These are phyloP conservation scores for Malus hybrid DNA, from an alignment of 331 rosid species.

Conservation along the genomic window DNA sequence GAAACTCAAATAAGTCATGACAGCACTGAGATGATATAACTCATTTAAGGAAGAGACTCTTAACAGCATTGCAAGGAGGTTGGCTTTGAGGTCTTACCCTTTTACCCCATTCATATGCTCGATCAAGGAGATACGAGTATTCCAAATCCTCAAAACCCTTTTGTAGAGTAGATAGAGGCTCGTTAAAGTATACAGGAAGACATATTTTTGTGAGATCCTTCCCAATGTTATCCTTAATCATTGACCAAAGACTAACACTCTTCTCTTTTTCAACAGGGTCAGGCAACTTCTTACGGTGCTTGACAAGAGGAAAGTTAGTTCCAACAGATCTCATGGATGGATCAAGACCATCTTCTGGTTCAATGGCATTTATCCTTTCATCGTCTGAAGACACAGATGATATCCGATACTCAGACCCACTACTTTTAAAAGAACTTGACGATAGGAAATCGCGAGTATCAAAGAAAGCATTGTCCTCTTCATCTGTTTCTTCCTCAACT, in stretches of 20 bases:
- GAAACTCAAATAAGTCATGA: conserved; percentile 2
- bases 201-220: conserved; percentile 95
- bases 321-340: conserved; percentile 57
- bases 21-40: background rate
- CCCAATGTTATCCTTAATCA: conserved; percentile 96
- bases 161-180: conserved; percentile 92
- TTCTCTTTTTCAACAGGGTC: conserved; percentile 93
- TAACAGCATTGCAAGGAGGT: background rate
- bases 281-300: conserved; percentile 92
- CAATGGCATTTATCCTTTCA: conserved; percentile 47
- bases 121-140: conserved; percentile 83
- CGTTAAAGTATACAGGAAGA: conserved; percentile 95
- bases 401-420: conserved; percentile 67
- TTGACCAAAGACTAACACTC: conserved; percentile 97
- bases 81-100: conserved; percentile 42
- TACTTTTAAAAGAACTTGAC: conserved; percentile 86
- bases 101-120: conserved; percentile 94
- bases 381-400: conserved; percentile 89
- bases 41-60: background rate
- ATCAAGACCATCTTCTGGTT: conserved; percentile 71
- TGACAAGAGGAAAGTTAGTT: conserved; percentile 46
- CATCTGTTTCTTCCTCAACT: conserved; percentile 95
- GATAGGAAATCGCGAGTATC: conserved; percentile 94
- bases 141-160: conserved; percentile 96
- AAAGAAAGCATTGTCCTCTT: conserved; percentile 87